Base-by-base conservation (phyloP, 2,329 filamentous ascomycete genomes). In the Aspergillus luchuensis region DNA sequence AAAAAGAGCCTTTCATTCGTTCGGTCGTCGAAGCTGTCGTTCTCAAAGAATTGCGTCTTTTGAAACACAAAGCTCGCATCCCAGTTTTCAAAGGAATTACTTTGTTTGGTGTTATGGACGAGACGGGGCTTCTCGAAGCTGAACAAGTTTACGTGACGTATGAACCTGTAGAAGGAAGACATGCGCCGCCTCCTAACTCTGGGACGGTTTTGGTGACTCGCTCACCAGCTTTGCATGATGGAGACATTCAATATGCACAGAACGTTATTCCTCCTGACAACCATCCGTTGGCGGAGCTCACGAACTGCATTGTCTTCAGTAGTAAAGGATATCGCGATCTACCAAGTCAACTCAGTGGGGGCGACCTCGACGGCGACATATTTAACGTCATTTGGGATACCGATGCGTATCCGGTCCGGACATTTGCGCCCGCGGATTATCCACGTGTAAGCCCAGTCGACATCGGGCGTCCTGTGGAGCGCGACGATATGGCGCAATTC, bases 21-120 rank as follows among this genome's bases (percentile, higher is more conserved):
- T 82, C 85, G 2, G 79, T 89, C 0, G 82, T 95, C 0, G 89
- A 95, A 67, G 83, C 91, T 8, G 81, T 87, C 7, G 81, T 93
- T 0, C 77, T 95, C n/a, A 80, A 84, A 1, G 88, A 90, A 65
- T 78, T 96, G 4, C 85, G 91, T 3, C 81, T 90, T 28, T 77
- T 96, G 39, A 96, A 96, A 72, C 87, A 95, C 75, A 89, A 89
- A 57, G 87, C 90, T 0, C 85, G 91, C 1, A 95, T 96, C 36
- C 88, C 85, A 0, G 84, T 96, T 0, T 74, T 83, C 0, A 73
- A 88, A 15, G 92, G 90, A 0, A 83, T 88, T n/a, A 92, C 91
- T 0, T 80, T 96, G 0, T 92, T 92, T 66, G 92, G 92, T 0
- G 82, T 96, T 54, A 90, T 95, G 85, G 92, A 96, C 63, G 91